Evolutionary conservation across 805 yeast genomes (phyloP).

Genomic region (Teunomyces panamensis): DNA sequence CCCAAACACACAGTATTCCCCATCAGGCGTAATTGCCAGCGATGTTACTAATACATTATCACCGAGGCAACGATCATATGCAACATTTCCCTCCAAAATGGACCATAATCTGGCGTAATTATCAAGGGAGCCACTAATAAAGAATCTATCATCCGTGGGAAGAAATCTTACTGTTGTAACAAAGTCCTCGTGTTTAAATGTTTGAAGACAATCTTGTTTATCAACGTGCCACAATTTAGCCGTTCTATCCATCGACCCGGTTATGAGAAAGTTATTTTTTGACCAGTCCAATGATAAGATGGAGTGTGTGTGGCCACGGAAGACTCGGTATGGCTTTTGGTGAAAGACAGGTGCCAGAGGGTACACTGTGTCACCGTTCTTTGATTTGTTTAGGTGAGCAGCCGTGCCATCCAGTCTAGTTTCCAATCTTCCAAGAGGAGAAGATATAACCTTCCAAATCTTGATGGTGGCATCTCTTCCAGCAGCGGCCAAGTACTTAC

Average conservation of each 20-base stretch:
- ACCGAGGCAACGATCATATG: constrained; percentile 49
- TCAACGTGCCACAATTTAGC: constrained; percentile 85
- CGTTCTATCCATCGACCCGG: constrained; percentile 83
- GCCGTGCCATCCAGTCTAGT: constrained; percentile 10
- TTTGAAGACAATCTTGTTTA: constrained; percentile 56
- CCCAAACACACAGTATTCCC: constrained; percentile 63
- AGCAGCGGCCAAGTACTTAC: constrained; percentile 79
- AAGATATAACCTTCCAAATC: constrained; percentile 77
- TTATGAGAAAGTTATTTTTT: constrained; percentile 71
- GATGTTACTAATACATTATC: constrained; percentile 73
- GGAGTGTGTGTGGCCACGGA: constrained; percentile 66
- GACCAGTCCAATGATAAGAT: constrained; percentile 85
- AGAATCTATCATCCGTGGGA: constrained; percentile 83
- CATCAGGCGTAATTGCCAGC: constrained; percentile 64
- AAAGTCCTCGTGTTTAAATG: constrained; percentile 73
- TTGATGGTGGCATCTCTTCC: constrained; percentile 69
- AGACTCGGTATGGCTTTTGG: constrained; percentile 56
- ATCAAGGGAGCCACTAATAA: constrained; percentile 78
- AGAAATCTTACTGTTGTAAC: constrained; percentile 80
- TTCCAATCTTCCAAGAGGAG: constrained; percentile 65
- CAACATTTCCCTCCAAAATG: constrained; percentile 66
- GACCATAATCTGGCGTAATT: constrained; percentile 79
- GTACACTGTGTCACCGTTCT: constrained; percentile 17
- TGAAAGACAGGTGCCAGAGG: constrained; percentile 77
- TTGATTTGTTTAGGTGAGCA: constrained; percentile 13